Conservation (phyloP, 805 yeast species). For the Torulaspora gathmanii region DNA sequence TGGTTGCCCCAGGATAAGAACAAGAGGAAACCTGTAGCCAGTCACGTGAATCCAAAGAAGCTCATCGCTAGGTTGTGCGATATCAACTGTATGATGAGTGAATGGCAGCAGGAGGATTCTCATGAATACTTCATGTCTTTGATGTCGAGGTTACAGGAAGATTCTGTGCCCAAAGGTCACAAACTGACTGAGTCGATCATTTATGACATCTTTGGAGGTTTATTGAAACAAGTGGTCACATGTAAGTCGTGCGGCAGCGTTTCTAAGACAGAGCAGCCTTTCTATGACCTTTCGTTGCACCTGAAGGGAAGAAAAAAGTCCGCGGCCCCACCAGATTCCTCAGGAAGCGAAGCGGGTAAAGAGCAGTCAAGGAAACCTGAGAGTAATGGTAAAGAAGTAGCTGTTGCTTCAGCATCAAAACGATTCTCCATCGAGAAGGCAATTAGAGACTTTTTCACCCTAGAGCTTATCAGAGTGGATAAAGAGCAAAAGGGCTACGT, state of each 20-base stretch:
- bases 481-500: slow-evolving; percentile 72
- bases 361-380: neutral
- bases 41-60: slow-evolving; percentile 67
- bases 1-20: slow-evolving; percentile 51
- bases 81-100: slow-evolving; percentile 93
- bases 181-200: slow-evolving; percentile 76
- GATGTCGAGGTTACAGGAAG: slow-evolving; percentile 84
- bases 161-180: slow-evolving; percentile 83
- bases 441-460: slow-evolving; percentile 73
- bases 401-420: slow-evolving; percentile 5
- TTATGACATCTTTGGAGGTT: slow-evolving; percentile 92
- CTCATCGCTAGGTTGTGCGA: slow-evolving; percentile 68
- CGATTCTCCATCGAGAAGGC: slow-evolving; percentile 69
- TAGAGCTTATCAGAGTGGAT: slow-evolving; percentile 70
- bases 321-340: neutral
- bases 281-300: slow-evolving; percentile 85
- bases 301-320: slow-evolving; percentile 49
- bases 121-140: slow-evolving; percentile 96
- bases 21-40: slow-evolving; percentile 21
- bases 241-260: slow-evolving; percentile 80
- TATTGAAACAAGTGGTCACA: slow-evolving; percentile 75
- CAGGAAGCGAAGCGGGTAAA: neutral
- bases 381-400: neutral
- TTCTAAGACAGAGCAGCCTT: slow-evolving; percentile 85
- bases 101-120: slow-evolving; percentile 97